phyloP scores from a whole-genome alignment of 331 rosid species.

The Erythrophleum ivorense region DNA sequence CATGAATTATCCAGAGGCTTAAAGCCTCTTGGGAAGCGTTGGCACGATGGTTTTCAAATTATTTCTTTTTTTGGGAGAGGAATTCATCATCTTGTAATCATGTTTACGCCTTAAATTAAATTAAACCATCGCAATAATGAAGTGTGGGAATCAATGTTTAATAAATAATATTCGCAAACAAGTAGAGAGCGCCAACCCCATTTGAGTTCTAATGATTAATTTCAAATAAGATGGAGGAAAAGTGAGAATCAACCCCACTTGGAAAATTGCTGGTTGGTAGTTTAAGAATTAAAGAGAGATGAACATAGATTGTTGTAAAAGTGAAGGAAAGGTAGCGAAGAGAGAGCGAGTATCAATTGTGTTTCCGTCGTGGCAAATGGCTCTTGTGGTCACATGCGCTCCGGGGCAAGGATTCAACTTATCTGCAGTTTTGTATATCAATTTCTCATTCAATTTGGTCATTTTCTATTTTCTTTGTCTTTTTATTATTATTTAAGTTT shows the following conservation, averaged over 20 bases:
- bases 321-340: not conserved
- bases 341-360: not conserved
- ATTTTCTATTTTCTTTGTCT: too few relatives aligned
- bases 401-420: too few relatives aligned
- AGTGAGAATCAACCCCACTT: not conserved
- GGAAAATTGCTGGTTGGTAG: not conserved
- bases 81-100: slow-evolving; percentile 10
- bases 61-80: too few relatives aligned
- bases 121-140: not conserved
- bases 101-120: not conserved
- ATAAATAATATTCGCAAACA: too few relatives aligned
- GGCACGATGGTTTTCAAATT: not conserved
- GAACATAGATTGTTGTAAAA: not conserved
- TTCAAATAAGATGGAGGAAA: slow-evolving; percentile 26
- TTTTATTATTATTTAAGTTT: too few relatives aligned
- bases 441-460: too few relatives aligned
- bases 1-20: too few relatives aligned
- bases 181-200: slow-evolving; percentile 22
- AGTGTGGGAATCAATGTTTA: too few relatives aligned
- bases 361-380: not conserved
- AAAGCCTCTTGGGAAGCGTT: not conserved
- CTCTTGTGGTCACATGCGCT: not conserved
- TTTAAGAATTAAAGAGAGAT: not conserved
- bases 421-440: too few relatives aligned
- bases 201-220: slow-evolving; percentile 37